Evolutionary conservation across 2,329 filamentous ascomycete genomes (phyloP), one percentile per base, ranked within the genome.

Genomic region (Alternaria infectoria): DNA sequence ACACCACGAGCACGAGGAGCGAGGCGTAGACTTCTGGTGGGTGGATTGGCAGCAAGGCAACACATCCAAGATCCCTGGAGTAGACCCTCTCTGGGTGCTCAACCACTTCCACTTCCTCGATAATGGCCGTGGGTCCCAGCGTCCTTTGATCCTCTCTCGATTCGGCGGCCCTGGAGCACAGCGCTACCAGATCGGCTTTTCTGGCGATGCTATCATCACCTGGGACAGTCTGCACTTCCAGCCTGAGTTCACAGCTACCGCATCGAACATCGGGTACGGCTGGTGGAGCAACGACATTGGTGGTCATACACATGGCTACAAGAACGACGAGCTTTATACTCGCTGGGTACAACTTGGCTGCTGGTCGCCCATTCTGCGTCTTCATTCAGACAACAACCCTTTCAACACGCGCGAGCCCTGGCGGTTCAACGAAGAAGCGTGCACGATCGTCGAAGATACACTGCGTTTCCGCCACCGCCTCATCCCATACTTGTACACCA

Each of bases 281-380:
- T 90, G 88, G 88, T 90, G 88, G 88, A 88, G 86, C 54, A 88
- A 90, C 73, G 88, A 90, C 66, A 89, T 90, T 26, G 88, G 88
- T n/a, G 88, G 88, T 0, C 88, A 90, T 71, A 85, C 86, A 68
- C 73, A 77, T 3, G 88, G 88, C 5, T 77, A 77, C 43, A 83
- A 85, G 6, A 86, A 88, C 54, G 88, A 89, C 54, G 86, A 90
- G 69, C 79, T 89, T 8, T 82, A 84, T 2, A 83, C 85, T 2
- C 83, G 88, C 17, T 90, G 88, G 88, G 82, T 89, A 1, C 88
- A 90, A 70, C 81, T 87, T 3, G 88, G 88, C 6, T 85, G 84
- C 49, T 88, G 88, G 72, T 89, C 86, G 0, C 88, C 88, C 3
- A 85, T 90, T 47, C 77, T 90, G 71, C 83, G 88, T 2, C 79